phyloP scores from a whole-genome alignment of 1,284 basidiomycete genomes.

The Leccinum solheimii region DNA sequence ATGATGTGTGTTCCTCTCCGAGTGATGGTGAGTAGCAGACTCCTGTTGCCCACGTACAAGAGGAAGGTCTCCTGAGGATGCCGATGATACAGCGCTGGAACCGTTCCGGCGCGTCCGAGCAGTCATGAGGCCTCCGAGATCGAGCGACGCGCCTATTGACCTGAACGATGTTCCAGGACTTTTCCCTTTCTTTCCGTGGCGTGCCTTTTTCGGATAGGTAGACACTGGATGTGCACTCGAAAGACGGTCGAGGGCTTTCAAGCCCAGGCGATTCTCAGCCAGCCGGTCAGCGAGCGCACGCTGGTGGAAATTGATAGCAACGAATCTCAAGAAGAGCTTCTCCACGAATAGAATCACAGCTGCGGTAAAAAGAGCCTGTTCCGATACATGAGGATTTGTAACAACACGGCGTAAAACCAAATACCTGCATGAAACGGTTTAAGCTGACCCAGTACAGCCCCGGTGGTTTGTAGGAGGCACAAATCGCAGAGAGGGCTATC shows the following conservation, averaged over 20 bases:
- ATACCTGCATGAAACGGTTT: slow-evolving; percentile 69
- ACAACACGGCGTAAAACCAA: background rate
- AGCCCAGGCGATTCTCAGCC: slow-evolving; percentile 64
- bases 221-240: slow-evolving; percentile 58
- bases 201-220: slow-evolving; percentile 25
- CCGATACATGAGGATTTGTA: slow-evolving; percentile 2
- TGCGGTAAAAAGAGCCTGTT: slow-evolving; percentile 63
- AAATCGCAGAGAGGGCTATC: slow-evolving; percentile 66
- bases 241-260: slow-evolving; percentile 67
- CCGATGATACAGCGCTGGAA: slow-evolving; percentile 12
- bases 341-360: slow-evolving; percentile 65
- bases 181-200: slow-evolving; percentile 35
- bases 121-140: slow-evolving; percentile 28
- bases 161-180: slow-evolving; percentile 34
- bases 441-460: slow-evolving; percentile 67
- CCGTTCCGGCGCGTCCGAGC: slow-evolving; percentile 31
- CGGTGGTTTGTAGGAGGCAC: slow-evolving; percentile 55
- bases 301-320: slow-evolving; percentile 78
- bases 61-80: slow-evolving; percentile 8
- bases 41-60: slow-evolving; percentile 18
- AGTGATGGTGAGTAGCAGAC: slow-evolving; percentile 21
- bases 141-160: slow-evolving; percentile 35
- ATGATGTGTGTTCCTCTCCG: slow-evolving; percentile 16
- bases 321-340: slow-evolving; percentile 69
- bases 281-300: slow-evolving; percentile 73